Evolutionary conservation across 345 rosid species (phyloP).

Genomic region (Anacardium occidentale): DNA sequence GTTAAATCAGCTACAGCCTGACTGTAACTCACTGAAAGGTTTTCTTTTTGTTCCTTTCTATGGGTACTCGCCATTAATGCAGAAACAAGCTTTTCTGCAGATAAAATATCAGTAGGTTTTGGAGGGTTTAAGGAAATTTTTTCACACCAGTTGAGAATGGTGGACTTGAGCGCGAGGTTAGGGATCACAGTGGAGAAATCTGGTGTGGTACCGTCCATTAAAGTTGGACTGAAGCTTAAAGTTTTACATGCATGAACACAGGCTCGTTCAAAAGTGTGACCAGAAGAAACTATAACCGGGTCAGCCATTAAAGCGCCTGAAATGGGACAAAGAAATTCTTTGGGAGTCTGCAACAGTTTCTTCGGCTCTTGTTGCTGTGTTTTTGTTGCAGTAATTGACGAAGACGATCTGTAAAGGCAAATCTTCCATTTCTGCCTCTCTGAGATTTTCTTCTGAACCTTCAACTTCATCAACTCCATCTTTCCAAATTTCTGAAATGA

Average conservation of each 20-base stretch:
- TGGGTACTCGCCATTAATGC: conserved; percentile 27
- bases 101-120: conserved; percentile 42
- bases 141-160: conserved; percentile 67
- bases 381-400: conserved; percentile 19
- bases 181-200: conserved; percentile 80
- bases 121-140: conserved; percentile 46
- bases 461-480: conserved; percentile 51
- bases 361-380: conserved; percentile 1
- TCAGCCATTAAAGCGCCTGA: conserved; percentile 75
- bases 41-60: conserved; percentile 21
- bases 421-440: conserved; percentile 53
- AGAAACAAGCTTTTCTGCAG: conserved; percentile 50
- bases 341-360: conserved; percentile 23
- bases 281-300: conserved; percentile 87
- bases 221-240: conserved; percentile 45
- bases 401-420: conserved; percentile 40
- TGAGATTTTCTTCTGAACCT: conserved; percentile 22
- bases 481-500: not conserved
- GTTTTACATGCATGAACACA: conserved; percentile 64
- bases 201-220: conserved; percentile 33
- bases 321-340: conserved; percentile 75
- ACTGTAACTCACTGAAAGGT: conserved; percentile 36
- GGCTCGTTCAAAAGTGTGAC: conserved; percentile 77
- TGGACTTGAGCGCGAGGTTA: conserved; percentile 74
- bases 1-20: conserved; percentile 52